phyloP scores from a whole-genome alignment of 2,329 filamentous ascomycete species.

The Exophiala mesophila region DNA sequence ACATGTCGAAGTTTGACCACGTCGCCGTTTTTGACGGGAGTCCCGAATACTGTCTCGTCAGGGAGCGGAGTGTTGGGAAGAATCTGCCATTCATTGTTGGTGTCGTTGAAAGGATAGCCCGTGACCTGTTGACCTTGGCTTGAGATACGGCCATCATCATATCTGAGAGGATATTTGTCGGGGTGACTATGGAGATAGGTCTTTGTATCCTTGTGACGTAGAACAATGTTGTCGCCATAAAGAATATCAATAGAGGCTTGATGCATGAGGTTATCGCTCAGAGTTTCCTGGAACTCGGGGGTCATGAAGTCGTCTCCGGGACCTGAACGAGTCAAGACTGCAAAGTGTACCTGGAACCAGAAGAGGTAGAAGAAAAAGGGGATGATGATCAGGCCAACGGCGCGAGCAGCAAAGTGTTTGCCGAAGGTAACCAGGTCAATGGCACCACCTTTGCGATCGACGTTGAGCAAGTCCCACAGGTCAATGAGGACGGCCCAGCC shows the following conservation, averaged over 20 bases:
- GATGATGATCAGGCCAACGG: constrained; percentile 79
- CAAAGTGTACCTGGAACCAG: constrained; percentile 99
- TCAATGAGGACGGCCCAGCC: constrained; percentile 91
- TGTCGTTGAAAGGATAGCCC: constrained; percentile 96
- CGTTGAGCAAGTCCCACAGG: constrained; percentile 87
- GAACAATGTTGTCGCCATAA: constrained; percentile 81
- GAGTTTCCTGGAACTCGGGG: constrained; percentile 93
- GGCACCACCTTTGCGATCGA: constrained; percentile 78
- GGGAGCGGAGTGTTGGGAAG: constrained; percentile 57
- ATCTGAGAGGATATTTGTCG: constrained; percentile 84
- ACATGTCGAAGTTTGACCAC: constrained; percentile 80
- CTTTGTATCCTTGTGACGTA: constrained; percentile 97
- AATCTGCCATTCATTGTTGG: constrained; percentile 98
- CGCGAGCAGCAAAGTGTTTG: constrained; percentile 84
- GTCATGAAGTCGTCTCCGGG: constrained; percentile 99
- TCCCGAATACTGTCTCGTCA: constrained; percentile 55
- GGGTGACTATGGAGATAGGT: constrained; percentile 90
- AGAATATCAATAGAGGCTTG: constrained; percentile 79
- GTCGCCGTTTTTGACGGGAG: constrained; percentile 74
- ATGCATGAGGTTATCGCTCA: constrained; percentile 91
- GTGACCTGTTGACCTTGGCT: constrained; percentile 98
- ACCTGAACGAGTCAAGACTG: constrained; percentile 79
- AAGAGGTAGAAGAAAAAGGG: constrained; percentile 98
- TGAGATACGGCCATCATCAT: constrained; percentile 94
- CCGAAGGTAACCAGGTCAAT: constrained; percentile 72